These are phyloP conservation scores for Fusarium sp. DNA, from an alignment of 2,329 filamentous ascomycete species.

Conservation along the genomic window DNA sequence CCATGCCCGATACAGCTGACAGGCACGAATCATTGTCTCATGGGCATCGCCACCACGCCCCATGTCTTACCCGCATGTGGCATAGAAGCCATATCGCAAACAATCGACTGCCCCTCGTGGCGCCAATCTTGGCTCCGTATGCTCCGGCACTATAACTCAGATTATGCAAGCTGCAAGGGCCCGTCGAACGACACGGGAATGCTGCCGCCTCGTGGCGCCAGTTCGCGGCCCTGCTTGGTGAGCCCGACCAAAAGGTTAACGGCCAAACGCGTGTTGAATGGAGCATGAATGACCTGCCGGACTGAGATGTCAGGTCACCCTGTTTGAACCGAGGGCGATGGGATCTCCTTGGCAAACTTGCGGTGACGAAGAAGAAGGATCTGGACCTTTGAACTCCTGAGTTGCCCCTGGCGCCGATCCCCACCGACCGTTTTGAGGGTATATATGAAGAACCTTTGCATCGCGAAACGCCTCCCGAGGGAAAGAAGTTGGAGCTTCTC, in stretches of 20 bases:
- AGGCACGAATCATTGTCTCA: conserved; percentile 29
- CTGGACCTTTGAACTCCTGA: conserved; percentile 1
- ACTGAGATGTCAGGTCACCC: not conserved
- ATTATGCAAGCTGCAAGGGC: conserved; percentile 1
- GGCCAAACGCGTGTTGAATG: conserved; percentile 1
- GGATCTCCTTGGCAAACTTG: not conserved
- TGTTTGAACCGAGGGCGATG: not conserved
- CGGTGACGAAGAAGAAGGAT: not conserved
- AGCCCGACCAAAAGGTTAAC: conserved; percentile 22
- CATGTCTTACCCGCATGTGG: conserved; percentile 16
- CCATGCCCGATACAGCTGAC: not conserved
- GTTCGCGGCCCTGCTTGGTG: not conserved
- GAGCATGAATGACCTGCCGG: not conserved
- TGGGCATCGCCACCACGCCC: conserved; percentile 9
- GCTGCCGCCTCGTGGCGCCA: conserved; percentile 6
- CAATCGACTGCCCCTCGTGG: conserved; percentile 6
- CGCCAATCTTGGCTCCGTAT: not conserved
- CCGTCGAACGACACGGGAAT: conserved; percentile 20
- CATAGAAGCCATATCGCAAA: conserved; percentile 2
- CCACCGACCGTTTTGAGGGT: not conserved
- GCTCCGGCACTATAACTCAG: not conserved
- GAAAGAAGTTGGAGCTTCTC: not conserved
- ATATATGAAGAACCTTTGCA: conserved; percentile 11
- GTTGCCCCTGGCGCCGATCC: not conserved
- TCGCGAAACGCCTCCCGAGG: not conserved